Conservation (phyloP, 2,329 filamentous ascomycete species). For the Epichloe coenophiala region DNA sequence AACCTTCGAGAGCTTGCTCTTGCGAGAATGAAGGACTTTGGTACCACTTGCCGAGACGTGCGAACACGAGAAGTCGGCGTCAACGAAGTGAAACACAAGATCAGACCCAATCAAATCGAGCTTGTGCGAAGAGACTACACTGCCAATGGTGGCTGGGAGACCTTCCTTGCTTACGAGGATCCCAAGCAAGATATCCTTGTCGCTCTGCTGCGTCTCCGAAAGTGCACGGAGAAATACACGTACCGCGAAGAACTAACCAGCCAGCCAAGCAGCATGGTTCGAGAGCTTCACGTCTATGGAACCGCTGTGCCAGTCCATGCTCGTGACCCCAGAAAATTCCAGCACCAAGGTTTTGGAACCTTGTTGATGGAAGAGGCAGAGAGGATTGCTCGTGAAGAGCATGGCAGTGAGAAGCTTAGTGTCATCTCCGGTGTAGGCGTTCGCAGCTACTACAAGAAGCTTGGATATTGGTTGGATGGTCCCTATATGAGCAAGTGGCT, state of each 20-base stretch:
- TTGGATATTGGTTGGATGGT: conserved; percentile 89
- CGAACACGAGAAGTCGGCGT: conserved; percentile 93
- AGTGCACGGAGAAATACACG: conserved; percentile 83
- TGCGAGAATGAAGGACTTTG: conserved; percentile 98
- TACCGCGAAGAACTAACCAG: conserved; percentile 76
- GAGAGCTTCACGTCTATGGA: conserved; percentile 93
- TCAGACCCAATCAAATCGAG: conserved; percentile 90
- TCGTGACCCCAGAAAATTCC: conserved; percentile 88
- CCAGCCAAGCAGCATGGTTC: conserved; percentile 82
- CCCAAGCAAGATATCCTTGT: conserved; percentile 98
- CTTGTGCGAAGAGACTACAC: conserved; percentile 86
- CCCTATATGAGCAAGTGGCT: conserved; percentile 66
- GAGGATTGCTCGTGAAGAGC: conserved; percentile 85
- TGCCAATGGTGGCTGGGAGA: conserved; percentile 97
- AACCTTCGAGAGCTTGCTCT: conserved; percentile 88
- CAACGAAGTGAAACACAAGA: conserved; percentile 99
- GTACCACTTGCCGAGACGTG: conserved; percentile 91
- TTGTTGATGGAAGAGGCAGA: conserved; percentile 96
- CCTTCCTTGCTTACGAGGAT: conserved; percentile 94
- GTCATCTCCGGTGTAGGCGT: conserved; percentile 98
- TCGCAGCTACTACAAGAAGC: conserved; percentile 81
- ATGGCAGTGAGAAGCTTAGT: conserved; percentile 85
- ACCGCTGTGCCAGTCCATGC: conserved; percentile 96
- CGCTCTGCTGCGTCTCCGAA: conserved; percentile 73
- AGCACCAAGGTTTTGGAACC: conserved; percentile 95